Percentiles rank a stretch among this genome's conserved stretches.
Conservation (phyloP, 2,329 filamentous ascomycete species). For the Fusarium tjaetaba region DNA sequence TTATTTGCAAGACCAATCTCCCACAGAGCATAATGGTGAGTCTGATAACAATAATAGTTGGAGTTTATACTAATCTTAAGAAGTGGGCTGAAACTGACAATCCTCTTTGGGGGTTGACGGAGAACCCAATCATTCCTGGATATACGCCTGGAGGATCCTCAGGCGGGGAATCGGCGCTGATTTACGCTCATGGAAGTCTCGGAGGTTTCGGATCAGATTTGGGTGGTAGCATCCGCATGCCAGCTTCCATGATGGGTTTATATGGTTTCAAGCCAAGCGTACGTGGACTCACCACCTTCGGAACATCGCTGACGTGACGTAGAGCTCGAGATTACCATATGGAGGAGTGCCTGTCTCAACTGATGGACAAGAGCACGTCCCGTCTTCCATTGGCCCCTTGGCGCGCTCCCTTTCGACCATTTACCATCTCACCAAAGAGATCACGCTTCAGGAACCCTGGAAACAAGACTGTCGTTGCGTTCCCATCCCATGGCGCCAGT, state of each 20-base stretch:
- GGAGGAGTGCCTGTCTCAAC: conserved; percentile 68
- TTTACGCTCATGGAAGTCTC: conserved; percentile 33
- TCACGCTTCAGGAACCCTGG: conserved; percentile 63
- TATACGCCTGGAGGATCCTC: conserved; percentile 45
- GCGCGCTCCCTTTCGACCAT: conserved; percentile 58
- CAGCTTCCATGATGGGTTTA: conserved; percentile 39
- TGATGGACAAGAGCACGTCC: conserved; percentile 72
- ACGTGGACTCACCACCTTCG: neutral
- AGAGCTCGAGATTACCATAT: conserved; percentile 68
- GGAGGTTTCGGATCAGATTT: conserved; percentile 42
- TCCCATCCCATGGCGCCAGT: conserved; percentile 64
- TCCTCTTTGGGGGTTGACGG: conserved; percentile 43
- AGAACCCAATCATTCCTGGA: conserved; percentile 25
- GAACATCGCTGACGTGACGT: neutral
- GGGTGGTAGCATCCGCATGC: conserved; percentile 44
- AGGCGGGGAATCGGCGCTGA: conserved; percentile 37
- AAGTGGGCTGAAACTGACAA: conserved; percentile 44
- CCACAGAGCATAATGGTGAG: conserved; percentile 32
- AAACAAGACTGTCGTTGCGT: conserved; percentile 61
- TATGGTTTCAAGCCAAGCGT: conserved; percentile 44
- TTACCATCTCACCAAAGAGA: conserved; percentile 56
- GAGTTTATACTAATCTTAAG: accelerated
- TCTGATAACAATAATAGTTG: accelerated
- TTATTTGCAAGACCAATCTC: conserved; percentile 52
- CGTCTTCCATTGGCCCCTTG: conserved; percentile 70